These are phyloP conservation scores for Daldinia sp. DNA, from an alignment of 2,329 filamentous ascomycete genomes.

Conservation along the genomic window DNA sequence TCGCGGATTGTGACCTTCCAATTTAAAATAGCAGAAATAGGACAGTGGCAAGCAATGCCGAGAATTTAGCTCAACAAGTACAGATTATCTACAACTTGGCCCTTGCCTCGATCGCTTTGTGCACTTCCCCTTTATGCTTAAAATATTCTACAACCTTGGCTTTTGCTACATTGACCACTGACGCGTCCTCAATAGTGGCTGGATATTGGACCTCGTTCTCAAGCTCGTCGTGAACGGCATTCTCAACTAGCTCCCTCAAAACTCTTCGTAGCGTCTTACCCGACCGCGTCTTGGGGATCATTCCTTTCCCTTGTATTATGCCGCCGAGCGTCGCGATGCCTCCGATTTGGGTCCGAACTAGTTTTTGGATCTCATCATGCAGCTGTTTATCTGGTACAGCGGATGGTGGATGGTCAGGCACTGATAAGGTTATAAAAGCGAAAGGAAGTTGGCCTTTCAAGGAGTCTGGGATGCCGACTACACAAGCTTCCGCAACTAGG, in stretches of 20 bases:
- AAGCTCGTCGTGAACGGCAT: constrained; percentile 79
- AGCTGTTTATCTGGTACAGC: constrained; percentile 62
- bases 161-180: constrained; percentile 80
- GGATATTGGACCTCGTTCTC: constrained; percentile 80
- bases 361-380: constrained; percentile 73
- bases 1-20: not conserved
- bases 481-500: constrained; percentile 82
- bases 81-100: constrained; percentile 60
- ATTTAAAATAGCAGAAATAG: not conserved
- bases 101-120: constrained; percentile 61
- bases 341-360: constrained; percentile 84
- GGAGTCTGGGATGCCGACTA: constrained; percentile 85
- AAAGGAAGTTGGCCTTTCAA: constrained; percentile 94
- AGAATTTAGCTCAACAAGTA: not conserved
- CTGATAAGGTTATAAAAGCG: constrained; percentile 77
- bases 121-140: constrained; percentile 58
- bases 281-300: constrained; percentile 93
- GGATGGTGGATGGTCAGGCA: constrained; percentile 61
- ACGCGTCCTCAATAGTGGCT: constrained; percentile 85
- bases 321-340: constrained; percentile 88
- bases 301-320: constrained; percentile 83
- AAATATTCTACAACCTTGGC: constrained; percentile 82
- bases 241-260: constrained; percentile 85
- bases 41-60: not conserved
- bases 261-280: constrained; percentile 90